Base-by-base conservation (phyloP, 2,329 filamentous ascomycete genomes). In the Chrysoporthe puriensis region DNA sequence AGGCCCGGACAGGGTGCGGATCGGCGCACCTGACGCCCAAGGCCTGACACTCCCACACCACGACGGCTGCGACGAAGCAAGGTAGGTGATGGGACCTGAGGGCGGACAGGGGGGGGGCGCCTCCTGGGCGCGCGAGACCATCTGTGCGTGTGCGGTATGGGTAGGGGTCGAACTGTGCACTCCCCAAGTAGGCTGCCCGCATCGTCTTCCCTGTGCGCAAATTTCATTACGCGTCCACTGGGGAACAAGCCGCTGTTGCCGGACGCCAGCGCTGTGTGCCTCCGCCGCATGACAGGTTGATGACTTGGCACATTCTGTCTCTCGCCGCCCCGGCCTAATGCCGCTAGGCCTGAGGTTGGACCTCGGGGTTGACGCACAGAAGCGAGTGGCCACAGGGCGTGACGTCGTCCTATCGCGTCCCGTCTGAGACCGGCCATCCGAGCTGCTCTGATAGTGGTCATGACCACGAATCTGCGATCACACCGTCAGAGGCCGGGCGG, bases 21-120 rank as follows among this genome's bases (percentile, higher is more conserved):
- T 69, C 62, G 50, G 64, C 66, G 43, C 67, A 64, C 67, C 67
- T 66, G 64, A 67, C 60, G 56, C 56, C 63, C 13, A 34, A 36
- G n/a, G 36, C 57, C 46, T 34, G 21, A 21, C 40, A 44, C 56
- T 59, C n/a, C 54, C 44, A 68, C 57, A 65, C 58, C 52, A 62
- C 43, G 26, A 34, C 26, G 44, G 32, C 13, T 42, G 36, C 50
- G 46, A 50, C 32, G 26, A 54, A 54, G 50, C 57, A 11, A 60
- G 40, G 40, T 63, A 60, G 40, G 40, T 63, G 63, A 64, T 42
- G 54, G 63, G 43, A 26, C 42, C 18, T 44, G 32, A 48, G 34
- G 40, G 62, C 48, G 42, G 26, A 48, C 32, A 26, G n/a, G 44
- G 48, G 34, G 48, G 40, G 7, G n/a, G 54, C 26, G 26, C 58